Base-by-base conservation (phyloP, 495 filamentous ascomycete genomes). In the Trypethelium eluteriae region DNA sequence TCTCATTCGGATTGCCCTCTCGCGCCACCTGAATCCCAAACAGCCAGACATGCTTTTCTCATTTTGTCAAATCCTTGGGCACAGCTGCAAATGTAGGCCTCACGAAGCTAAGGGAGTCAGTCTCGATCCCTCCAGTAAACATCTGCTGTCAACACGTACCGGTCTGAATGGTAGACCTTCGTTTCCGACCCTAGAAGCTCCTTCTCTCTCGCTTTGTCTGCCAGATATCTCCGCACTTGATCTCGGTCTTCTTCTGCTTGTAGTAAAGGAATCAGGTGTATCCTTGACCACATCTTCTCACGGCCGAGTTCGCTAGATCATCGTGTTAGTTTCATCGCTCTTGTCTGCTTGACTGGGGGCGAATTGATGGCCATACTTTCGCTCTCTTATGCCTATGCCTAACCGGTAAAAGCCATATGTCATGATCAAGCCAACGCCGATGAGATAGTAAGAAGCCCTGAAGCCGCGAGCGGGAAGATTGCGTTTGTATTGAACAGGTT, bases 191-290 rank as follows among this genome's bases (percentile, higher is more conserved):
- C 93, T 70, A 97, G 72, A 64, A 98, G 81, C 79, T 90, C 87
- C 84, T 90, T 90, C 84, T 97, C 95, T 53, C 94, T 82, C 65
- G 85, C 90, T 82, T 91, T 85, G 73, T 96, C 89, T 62, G 95
- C 94, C 65, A 86, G 85, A 74, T 92, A 82, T 70, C 93, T 80
- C 59, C 94, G 84, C 70, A 95, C 92, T 74, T 90, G 86, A 80
- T 98, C 94, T 61, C 94, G 88, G 81, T 98, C 94, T 73, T 93
- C 90, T 75, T 98, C 94, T 65, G 94, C 94, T 74, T 97, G 93
- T 63, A 98, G 86, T 69, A 94, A 77, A 39, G 94, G 94, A 74
- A 92, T 92, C 62, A 98, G 81, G 76, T 98, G 85, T 71, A 98
- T 93, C 70, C 94, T 88, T 56, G 88, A 82, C 94, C 94, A 98